phyloP scores from a whole-genome alignment of 345 rosid genomes.

The Populus pruinosa region DNA sequence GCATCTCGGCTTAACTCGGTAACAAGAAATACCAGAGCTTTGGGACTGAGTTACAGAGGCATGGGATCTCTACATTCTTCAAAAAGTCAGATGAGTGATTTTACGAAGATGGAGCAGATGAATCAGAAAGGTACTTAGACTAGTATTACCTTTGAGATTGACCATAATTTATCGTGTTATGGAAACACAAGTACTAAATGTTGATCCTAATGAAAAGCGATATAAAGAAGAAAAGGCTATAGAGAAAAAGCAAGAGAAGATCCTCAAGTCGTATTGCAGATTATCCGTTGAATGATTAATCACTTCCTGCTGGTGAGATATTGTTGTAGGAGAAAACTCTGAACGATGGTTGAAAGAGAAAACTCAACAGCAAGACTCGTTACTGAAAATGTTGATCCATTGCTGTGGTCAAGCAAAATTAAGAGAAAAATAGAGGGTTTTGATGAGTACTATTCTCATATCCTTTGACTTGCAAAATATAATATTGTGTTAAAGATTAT shows the following conservation, averaged over 20 bases:
- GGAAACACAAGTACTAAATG: background rate
- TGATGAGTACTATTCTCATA: background rate
- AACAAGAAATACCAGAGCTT: conserved; percentile 46
- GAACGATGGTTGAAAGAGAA: conserved; percentile 81
- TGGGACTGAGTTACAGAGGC: conserved; percentile 55
- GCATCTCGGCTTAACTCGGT: background rate
- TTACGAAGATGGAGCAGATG: conserved; percentile 94
- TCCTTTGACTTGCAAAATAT: background rate
- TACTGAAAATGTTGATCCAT: conserved; percentile 61
- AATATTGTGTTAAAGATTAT: background rate
- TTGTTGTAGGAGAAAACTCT: conserved; percentile 69
- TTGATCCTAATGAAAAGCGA: conserved; percentile 80
- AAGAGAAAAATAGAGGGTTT: conserved; percentile 55
- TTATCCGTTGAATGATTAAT: conserved; percentile 35
- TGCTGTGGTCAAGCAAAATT: conserved; percentile 59
- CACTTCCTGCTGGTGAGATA: background rate
- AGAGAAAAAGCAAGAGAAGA: conserved; percentile 49
- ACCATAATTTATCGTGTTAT: background rate
- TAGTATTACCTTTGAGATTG: background rate
- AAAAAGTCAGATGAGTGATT: conserved; percentile 83
- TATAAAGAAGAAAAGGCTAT: conserved; percentile 77
- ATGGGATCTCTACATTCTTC: conserved; percentile 51
- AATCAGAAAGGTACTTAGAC: conserved; percentile 57
- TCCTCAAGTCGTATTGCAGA: conserved; percentile 10
- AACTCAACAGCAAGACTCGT: conserved; percentile 64